Base-by-base conservation (phyloP, 2,329 filamentous ascomycete genomes). In the Colletotrichum simmondsii region DNA sequence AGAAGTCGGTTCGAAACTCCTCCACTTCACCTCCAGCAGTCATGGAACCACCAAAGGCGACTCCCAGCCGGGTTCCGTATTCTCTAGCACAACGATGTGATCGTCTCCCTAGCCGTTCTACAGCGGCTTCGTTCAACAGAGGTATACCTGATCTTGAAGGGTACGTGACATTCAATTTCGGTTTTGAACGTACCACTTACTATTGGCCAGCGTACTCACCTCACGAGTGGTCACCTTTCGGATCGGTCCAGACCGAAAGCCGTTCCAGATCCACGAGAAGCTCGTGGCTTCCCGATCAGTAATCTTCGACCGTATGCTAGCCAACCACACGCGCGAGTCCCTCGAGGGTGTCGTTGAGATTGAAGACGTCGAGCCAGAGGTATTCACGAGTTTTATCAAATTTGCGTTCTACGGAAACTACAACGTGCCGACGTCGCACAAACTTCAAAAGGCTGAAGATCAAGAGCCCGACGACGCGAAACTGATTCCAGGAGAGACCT, bases 191-290 rank as follows among this genome's bases (percentile, higher is more conserved):
- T 14, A 49, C 3, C 16, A 10, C n/a, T 35, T 8, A 49, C 19
- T 0, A 14, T 24, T 22, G 11, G 16, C 30, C 30, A 70, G 68
- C 0, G 37, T 70, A 2, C 57, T 66, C 19, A 57, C 56, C 8
- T 71, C 68, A 2, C 46, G 56, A 2, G 32, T 52, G 4, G 28
- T 71, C 37, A 62, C 52, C 0, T 68, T 71, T 11, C 7, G 61
- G 2, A 14, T 71, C 2, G 64, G 64, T 1, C 49, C 32, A 2
- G 37, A 42, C 5, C 56, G n/a, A 10, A 62, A 22, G 22, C 6
- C 26, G 3, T 71, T 71, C 14, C 14, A 46, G 12, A 30, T 71
- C 19, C 52, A 71, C 11, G 68, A 71, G 14, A 52, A 62, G 22
- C 57, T 71, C 1, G 22, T 71, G 1, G 19, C 19, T 2, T 22